Percentiles rank a stretch among this genome's conserved stretches.
These are phyloP conservation scores for Alternaria rosae DNA, from an alignment of 2,329 filamentous ascomycete species.

Conservation along the genomic window DNA sequence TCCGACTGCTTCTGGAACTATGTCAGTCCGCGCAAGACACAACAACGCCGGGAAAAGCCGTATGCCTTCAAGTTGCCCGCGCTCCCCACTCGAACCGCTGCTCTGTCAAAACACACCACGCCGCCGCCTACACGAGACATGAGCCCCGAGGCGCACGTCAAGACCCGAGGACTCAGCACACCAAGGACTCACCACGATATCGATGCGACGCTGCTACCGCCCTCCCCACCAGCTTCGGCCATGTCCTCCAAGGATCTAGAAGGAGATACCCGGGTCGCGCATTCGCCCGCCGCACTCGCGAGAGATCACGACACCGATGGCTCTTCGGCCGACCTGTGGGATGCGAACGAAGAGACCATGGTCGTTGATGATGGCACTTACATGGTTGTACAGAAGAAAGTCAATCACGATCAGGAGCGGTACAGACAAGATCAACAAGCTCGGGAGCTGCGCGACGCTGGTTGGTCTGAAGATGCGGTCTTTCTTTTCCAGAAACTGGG, in stretches of 20 bases:
- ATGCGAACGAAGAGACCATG: conserved; percentile 48
- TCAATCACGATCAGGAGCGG: conserved; percentile 35
- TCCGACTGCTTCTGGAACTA: conserved; percentile 52
- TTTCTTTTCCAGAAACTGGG: conserved; percentile 62
- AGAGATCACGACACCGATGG: conserved; percentile 8
- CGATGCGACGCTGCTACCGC: conserved; percentile 35
- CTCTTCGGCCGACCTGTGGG: conserved; percentile 32
- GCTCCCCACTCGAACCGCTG: conserved; percentile 21
- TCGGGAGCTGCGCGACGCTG: conserved; percentile 49
- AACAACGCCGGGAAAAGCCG: conserved; percentile 45
- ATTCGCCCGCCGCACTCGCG: conserved; percentile 12
- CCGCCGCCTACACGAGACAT: conserved; percentile 30
- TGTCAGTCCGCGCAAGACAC: conserved; percentile 53
- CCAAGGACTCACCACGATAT: conserved; percentile 29
- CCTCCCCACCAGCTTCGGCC: conserved; percentile 42
- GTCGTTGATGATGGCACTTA: conserved; percentile 45
- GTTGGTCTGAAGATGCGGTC: conserved; percentile 62
- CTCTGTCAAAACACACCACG: neutral
- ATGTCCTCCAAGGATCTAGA: conserved; percentile 34
- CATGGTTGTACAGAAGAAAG: conserved; percentile 30
- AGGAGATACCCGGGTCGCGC: conserved; percentile 39
- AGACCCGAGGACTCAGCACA: conserved; percentile 34
- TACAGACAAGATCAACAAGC: conserved; percentile 36
- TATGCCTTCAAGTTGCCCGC: conserved; percentile 51
- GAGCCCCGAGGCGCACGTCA: conserved; percentile 43